phyloP scores from a whole-genome alignment of 305 asterid genomes.

The Fraxinus platypoda region DNA sequence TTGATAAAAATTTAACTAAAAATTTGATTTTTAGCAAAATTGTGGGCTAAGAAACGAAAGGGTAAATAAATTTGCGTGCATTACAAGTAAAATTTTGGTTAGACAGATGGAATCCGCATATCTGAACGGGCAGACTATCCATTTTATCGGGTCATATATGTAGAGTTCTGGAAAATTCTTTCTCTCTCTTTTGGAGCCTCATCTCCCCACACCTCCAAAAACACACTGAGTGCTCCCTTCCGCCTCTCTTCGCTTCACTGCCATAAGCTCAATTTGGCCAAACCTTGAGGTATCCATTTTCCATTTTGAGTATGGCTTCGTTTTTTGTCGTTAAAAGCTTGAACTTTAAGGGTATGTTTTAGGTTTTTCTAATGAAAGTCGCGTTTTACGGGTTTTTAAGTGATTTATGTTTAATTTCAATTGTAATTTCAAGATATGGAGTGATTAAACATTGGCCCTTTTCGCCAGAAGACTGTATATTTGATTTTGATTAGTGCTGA shows the following conservation, averaged over 20 bases:
- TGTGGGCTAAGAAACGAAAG: background rate
- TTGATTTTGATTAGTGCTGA: background rate
- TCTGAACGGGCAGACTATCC: background rate
- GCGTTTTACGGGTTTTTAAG: background rate
- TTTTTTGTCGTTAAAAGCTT: background rate
- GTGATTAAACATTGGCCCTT: background rate
- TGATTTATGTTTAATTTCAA: background rate
- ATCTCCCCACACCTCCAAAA: constrained; percentile 12
- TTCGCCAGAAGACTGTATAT: background rate
- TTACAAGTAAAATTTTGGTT: background rate
- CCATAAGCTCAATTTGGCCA: background rate
- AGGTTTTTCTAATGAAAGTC: background rate
- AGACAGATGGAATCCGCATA: background rate
- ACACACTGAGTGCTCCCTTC: background rate
- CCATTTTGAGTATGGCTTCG: background rate
- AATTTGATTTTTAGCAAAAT: background rate
- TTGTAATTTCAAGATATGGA: background rate
- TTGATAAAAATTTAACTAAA: background rate
- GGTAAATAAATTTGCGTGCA: background rate
- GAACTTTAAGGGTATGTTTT: background rate
- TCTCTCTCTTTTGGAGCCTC: constrained; percentile 23
- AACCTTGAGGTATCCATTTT: background rate
- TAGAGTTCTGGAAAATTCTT: constrained; percentile 25
- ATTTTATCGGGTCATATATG: constrained; percentile 5
- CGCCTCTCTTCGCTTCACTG: background rate